These are phyloP conservation scores for Talaromyces piceae DNA, from an alignment of 2,329 filamentous ascomycete genomes.

Conservation along the genomic window DNA sequence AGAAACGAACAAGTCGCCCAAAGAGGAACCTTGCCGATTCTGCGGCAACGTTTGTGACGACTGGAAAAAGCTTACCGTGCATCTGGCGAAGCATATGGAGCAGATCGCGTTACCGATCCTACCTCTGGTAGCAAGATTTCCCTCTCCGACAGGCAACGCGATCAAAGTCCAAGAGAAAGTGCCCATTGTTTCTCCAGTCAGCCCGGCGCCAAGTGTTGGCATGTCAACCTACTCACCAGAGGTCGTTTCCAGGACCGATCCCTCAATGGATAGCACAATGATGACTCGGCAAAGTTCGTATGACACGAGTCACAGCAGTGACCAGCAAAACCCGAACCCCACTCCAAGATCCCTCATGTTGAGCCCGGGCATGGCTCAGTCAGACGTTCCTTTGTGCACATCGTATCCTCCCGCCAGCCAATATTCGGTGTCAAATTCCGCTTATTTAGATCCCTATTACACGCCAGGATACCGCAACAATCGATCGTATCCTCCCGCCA, in stretches of 20 bases:
- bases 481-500: conserved; percentile 18
- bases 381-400: conserved; percentile 2
- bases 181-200: conserved; percentile 4
- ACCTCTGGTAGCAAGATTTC: conserved; percentile 34
- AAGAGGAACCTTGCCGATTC: conserved; percentile 77
- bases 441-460: conserved; percentile 7
- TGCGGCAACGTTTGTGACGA: conserved; percentile 72
- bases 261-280: neutral
- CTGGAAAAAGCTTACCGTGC: conserved; percentile 93
- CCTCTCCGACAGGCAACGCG: neutral
- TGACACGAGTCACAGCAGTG: neutral
- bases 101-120: conserved; percentile 78
- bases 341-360: neutral
- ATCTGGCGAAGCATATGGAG: conserved; percentile 91
- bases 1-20: conserved; percentile 58
- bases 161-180: neutral
- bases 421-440: neutral
- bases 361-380: neutral
- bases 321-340: neutral
- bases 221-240: conserved; percentile 10
- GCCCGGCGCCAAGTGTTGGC: neutral
- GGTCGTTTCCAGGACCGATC: neutral
- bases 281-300: neutral
- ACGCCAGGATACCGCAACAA: conserved; percentile 11
- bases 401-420: conserved; percentile 7